phyloP scores from a whole-genome alignment of 106 monocot species.

The Cymbidium sinense region DNA sequence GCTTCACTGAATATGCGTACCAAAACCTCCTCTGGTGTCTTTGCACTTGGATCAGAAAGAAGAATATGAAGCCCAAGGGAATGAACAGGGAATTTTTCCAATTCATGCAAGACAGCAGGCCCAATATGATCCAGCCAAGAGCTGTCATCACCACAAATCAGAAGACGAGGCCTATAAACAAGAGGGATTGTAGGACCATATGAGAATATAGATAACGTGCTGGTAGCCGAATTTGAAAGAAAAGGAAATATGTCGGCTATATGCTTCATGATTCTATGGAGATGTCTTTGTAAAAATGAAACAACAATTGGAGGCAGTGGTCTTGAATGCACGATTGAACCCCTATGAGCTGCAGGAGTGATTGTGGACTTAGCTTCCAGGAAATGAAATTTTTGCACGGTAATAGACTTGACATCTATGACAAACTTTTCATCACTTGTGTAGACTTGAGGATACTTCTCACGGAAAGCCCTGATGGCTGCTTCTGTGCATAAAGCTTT shows the following conservation, averaged over 20 bases:
- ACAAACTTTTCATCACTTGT: too few species aligned
- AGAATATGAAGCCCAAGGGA: slow-evolving; percentile 89
- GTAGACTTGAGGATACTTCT: too few species aligned
- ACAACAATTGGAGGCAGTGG: slow-evolving; percentile 83
- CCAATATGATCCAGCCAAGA: slow-evolving; percentile 95
- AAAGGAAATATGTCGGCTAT: slow-evolving; percentile 82
- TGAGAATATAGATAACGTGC: too few species aligned
- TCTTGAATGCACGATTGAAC: slow-evolving; percentile 81
- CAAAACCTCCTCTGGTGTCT: slow-evolving; percentile 93
- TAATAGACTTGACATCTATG: too few species aligned
- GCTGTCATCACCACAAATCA: slow-evolving; percentile 85
- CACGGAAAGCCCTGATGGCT: too few species aligned
- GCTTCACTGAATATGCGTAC: too few species aligned
- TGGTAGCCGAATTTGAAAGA: too few species aligned
- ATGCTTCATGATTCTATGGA: slow-evolving; percentile 54
- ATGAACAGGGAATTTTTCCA: too few species aligned
- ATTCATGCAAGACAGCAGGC: slow-evolving; percentile 87
- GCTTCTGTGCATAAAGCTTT: too few species aligned
- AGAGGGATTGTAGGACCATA: too few species aligned
- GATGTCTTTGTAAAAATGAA: slow-evolving; percentile 72
- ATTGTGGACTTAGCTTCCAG: too few species aligned
- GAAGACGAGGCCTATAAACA: slow-evolving; percentile 82
- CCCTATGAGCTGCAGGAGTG: slow-evolving; percentile 96
- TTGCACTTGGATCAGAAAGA: slow-evolving; percentile 98
- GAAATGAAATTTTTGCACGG: too few species aligned